phyloP scores from a whole-genome alignment of 2,329 filamentous ascomycete species.

The Cercospora brassicicola region DNA sequence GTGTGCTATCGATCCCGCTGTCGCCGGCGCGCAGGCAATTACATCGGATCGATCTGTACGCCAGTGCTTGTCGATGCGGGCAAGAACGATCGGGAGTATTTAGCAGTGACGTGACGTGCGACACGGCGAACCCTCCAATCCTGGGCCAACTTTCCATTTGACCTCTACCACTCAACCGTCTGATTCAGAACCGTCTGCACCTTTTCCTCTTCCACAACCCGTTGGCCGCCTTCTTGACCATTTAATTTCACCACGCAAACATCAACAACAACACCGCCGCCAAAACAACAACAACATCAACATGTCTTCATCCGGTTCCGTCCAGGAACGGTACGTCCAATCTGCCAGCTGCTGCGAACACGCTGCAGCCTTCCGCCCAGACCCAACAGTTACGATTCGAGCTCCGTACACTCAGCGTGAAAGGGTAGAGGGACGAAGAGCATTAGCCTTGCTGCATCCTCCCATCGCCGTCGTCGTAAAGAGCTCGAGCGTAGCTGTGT shows the following conservation, averaged over 20 bases:
- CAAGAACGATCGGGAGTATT: background rate
- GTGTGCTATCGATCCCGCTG: background rate
- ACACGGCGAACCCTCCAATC: background rate
- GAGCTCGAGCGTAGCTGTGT: conserved; percentile 1
- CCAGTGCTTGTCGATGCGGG: background rate
- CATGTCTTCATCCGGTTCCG: conserved; percentile 25
- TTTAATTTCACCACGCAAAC: conserved; percentile 6
- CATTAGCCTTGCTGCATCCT: background rate
- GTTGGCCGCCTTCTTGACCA: background rate
- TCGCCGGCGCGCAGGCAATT: background rate
- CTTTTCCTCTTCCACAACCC: background rate
- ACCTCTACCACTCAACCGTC: conserved; percentile 5
- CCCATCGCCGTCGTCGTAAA: background rate
- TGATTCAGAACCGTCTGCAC: background rate
- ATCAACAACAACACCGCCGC: background rate
- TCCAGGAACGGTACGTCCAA: conserved; percentile 31
- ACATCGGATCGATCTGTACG: background rate
- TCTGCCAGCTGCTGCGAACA: background rate
- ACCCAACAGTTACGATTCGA: background rate
- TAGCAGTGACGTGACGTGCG: conserved; percentile 1
- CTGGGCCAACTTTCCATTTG: conserved; percentile 5
- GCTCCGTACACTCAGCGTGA: background rate
- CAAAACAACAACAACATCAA: conserved; percentile 1
- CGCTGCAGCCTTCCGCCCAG: conserved; percentile 1
- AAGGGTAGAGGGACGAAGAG: background rate